Conservation (phyloP, 345 rosid species). For the Erysimum cheiranthoides region DNA sequence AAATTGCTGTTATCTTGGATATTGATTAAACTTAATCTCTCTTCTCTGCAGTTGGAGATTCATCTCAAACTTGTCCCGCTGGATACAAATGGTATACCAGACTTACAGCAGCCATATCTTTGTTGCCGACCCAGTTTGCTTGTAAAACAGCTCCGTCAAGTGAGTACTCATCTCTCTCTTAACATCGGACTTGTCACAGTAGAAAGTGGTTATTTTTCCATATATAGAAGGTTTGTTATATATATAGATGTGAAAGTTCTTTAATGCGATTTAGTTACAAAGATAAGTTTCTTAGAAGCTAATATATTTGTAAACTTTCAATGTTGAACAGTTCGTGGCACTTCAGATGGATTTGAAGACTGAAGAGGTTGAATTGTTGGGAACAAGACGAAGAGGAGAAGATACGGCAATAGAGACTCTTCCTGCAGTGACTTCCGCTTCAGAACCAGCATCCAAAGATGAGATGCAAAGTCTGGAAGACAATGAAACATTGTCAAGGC, state of each 20-base stretch:
- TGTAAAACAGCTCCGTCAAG: slow-evolving; percentile 80
- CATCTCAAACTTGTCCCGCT: slow-evolving; percentile 79
- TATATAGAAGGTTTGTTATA: slow-evolving; percentile 6
- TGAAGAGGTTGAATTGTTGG: slow-evolving; percentile 74
- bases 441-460: slow-evolving; percentile 45
- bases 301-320: slow-evolving; percentile 31
- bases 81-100: slow-evolving; percentile 60
- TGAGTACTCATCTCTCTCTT: slow-evolving; percentile 55
- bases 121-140: slow-evolving; percentile 74
- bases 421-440: slow-evolving; percentile 27
- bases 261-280: not conserved
- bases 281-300: slow-evolving; percentile 14
- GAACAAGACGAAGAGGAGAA: slow-evolving; percentile 52
- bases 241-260: slow-evolving; percentile 5
- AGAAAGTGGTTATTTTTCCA: slow-evolving; percentile 4
- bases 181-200: slow-evolving; percentile 29
- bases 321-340: slow-evolving; percentile 68
- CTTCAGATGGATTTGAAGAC: slow-evolving; percentile 62
- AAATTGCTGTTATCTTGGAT: slow-evolving; percentile 1
- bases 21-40: not conserved
- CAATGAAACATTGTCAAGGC: slow-evolving; percentile 49
- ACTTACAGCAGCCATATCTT: slow-evolving; percentile 78
- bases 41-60: slow-evolving; percentile 63
- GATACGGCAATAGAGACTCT: slow-evolving; percentile 29
- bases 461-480: slow-evolving; percentile 61